Base-by-base conservation (phyloP, 2,329 filamentous ascomycete genomes). In the Coccinonectria pachysandricola region DNA sequence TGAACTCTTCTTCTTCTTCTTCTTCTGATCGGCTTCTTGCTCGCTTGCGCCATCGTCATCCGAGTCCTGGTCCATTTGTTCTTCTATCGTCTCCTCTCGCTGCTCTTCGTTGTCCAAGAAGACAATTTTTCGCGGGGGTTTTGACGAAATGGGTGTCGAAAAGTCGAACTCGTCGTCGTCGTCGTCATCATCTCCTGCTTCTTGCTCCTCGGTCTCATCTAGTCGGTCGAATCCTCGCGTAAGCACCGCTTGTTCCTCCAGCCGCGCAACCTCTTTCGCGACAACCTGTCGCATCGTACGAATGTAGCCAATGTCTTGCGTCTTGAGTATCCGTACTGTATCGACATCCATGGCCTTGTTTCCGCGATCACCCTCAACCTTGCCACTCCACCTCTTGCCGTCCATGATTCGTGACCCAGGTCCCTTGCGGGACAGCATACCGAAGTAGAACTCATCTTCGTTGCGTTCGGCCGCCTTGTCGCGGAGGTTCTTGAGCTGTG, bases 371-470 rank as follows among this genome's bases (percentile, higher is more conserved):
- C 68, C 71, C 31, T 65, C 57, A 0, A 75, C 63, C 0, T 62
- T 71, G 17, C 73, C 74, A 2, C 54, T 64, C 57, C 67, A 72
- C 21, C 50, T 53, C 45, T 62, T 68, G 29, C 60, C 71, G 38
- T 50, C 58, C 38, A 64, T 58, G 19, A 69, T 45, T 11, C 53
- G 52, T 6, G 62, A 62, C 5, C 66, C 63, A 4, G 71, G 66
- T 7, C 72, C 72, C 30, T 63, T 62, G 34, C 69, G 70, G 39
- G 68, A 71, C 45, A 79, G 59, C 76, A 81, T 81, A 36, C 71
- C 73, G 46, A 72, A 78, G 59, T 78, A 79, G 54, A 80, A 81
- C 46, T 81, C 76, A 68, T 81, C 76, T 27, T 79, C 75, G 52
- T 80, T 80, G 41, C 74, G 70, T 19, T 76, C 68, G 31, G 71